phyloP scores from a whole-genome alignment of 441 rosid species.

The Isatis lusitanica region DNA sequence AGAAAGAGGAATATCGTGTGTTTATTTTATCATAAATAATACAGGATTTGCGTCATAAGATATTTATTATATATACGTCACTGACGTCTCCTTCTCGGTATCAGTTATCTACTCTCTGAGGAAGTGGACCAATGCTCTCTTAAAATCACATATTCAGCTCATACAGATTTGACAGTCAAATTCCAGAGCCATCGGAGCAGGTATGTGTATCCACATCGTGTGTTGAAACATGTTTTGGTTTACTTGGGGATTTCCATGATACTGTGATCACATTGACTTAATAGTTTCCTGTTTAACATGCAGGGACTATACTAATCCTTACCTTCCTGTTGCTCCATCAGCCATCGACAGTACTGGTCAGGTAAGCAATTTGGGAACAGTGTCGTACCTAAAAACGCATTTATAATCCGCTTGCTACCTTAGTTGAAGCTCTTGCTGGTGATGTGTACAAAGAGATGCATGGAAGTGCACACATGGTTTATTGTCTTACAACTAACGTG shows the following conservation, averaged over 20 bases:
- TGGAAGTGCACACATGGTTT: neutral
- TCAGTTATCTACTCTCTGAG: conserved; percentile 88
- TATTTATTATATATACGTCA: neutral
- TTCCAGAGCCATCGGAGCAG: conserved; percentile 98
- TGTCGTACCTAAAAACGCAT: neutral
- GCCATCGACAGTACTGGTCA: conserved; percentile 89
- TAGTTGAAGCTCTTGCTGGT: conserved; percentile 1
- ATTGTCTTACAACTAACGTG: neutral
- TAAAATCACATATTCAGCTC: conserved; percentile 97
- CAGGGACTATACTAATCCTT: conserved; percentile 97
- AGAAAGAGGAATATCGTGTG: neutral
- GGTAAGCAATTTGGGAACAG: conserved; percentile 42
- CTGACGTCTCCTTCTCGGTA: conserved; percentile 33
- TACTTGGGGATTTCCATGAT: conserved; percentile 6
- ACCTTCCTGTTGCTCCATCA: conserved; percentile 96
- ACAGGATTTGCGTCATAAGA: neutral
- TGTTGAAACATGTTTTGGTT: conserved; percentile 19
- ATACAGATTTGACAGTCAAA: conserved; percentile 96
- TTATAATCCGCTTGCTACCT: neutral
- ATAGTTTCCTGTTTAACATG: conserved; percentile 9
- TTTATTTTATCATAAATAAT: neutral
- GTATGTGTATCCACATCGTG: conserved; percentile 37
- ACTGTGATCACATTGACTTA: neutral
- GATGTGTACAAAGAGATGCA: neutral
- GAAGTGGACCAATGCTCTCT: conserved; percentile 74